Percentiles rank a stretch among this genome's conserved stretches.
Evolutionary conservation across 2,329 filamentous ascomycete species (phyloP).

Genomic region (Pseudogymnoascus sp.): DNA sequence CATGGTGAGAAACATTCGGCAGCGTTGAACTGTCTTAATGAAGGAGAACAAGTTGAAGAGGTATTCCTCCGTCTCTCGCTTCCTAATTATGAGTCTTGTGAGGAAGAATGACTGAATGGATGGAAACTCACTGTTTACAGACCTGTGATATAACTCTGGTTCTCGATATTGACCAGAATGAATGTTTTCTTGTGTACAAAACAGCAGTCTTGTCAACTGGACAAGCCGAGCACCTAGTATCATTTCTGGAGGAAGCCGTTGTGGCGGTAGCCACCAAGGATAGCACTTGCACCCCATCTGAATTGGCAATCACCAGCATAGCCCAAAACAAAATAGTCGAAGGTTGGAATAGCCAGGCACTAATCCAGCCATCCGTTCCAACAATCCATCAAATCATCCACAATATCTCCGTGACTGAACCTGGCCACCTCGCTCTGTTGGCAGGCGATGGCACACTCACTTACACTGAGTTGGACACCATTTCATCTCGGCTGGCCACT

Average conservation of each 20-base stretch:
- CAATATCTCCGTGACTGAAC: background rate
- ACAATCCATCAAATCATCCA: background rate
- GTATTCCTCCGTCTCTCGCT: background rate
- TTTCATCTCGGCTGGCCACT: slow-evolving; percentile 13
- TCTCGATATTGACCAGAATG: background rate
- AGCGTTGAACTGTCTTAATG: background rate
- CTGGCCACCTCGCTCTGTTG: background rate
- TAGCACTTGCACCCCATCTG: background rate
- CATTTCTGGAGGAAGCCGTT: background rate
- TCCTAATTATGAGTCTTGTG: background rate
- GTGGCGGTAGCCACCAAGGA: background rate
- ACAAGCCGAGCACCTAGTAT: background rate
- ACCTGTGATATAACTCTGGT: background rate
- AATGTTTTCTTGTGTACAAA: background rate
- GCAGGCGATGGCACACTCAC: slow-evolving; percentile 15
- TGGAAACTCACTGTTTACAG: background rate
- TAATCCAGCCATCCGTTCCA: background rate
- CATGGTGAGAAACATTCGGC: background rate
- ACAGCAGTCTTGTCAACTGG: background rate
- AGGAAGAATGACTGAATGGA: background rate
- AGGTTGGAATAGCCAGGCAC: background rate
- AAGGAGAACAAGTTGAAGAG: background rate
- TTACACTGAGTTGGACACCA: slow-evolving; percentile 15
- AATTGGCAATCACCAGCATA: background rate
- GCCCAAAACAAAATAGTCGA: background rate